These are phyloP conservation scores for Tetratostichococcus sp. DNA, from an alignment of 139 green algal species.

Conservation along the genomic window DNA sequence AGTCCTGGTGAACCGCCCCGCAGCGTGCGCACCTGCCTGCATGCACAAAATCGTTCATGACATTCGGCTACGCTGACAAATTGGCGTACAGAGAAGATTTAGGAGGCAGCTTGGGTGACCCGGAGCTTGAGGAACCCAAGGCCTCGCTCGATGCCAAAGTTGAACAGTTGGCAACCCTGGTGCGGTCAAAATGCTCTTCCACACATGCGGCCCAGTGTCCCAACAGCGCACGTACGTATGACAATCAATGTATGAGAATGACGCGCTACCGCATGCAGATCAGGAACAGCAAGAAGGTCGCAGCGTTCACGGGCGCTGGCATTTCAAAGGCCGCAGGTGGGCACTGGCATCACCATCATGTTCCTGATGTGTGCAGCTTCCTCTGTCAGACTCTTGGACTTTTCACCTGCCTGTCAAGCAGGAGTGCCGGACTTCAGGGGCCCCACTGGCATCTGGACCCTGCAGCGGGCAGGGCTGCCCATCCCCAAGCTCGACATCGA, in stretches of 20 bases:
- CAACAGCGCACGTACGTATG: not conserved
- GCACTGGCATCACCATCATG: constrained; percentile 30
- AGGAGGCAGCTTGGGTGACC: constrained; percentile 69
- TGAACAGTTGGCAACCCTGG: constrained; percentile 43
- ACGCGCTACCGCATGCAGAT: constrained; percentile 21
- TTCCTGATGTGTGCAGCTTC: not conserved
- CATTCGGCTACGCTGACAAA: constrained; percentile 44
- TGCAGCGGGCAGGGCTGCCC: constrained; percentile 51
- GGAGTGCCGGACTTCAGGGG: constrained; percentile 66
- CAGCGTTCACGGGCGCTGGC: constrained; percentile 91
- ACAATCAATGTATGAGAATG: not conserved
- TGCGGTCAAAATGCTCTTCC: no score
- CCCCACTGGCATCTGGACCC: constrained; percentile 91
- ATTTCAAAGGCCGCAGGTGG: constrained; percentile 81
- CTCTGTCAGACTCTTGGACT: no score
- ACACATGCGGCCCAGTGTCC: not conserved
- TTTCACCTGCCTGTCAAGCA: not conserved
- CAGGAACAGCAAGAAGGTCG: constrained; percentile 27
- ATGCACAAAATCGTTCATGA: no score
- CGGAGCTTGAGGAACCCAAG: constrained; percentile 52
- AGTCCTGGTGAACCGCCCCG: no score
- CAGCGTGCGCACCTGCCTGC: no score
- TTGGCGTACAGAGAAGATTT: constrained; percentile 67
- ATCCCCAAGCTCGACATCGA: constrained; percentile 50
- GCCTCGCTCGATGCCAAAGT: constrained; percentile 36